These are phyloP conservation scores for Sugiyamaella neomexicana DNA, from an alignment of 1,139 yeast species.

Conservation along the genomic window DNA sequence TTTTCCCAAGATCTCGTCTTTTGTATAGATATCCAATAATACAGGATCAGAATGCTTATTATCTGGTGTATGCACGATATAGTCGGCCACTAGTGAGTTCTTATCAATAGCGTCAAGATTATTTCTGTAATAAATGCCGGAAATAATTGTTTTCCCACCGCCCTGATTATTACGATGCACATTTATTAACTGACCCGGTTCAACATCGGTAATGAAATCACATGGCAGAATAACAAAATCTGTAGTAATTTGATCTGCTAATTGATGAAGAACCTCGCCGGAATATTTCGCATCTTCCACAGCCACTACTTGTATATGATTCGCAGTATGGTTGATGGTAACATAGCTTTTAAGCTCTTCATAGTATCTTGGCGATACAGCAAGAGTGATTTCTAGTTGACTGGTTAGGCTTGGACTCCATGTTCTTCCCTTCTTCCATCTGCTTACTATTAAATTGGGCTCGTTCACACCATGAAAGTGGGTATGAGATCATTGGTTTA, in stretches of 20 bases:
- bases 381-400: slow-evolving; percentile 47
- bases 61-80: slow-evolving; percentile 54
- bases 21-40: slow-evolving; percentile 69
- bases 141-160: slow-evolving; percentile 60
- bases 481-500: slow-evolving; percentile 84
- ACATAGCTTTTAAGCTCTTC: slow-evolving; percentile 25
- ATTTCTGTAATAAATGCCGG: slow-evolving; percentile 68
- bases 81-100: slow-evolving; percentile 64
- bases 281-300: slow-evolving; percentile 34
- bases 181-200: slow-evolving; percentile 86
- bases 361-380: slow-evolving; percentile 40
- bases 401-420: neutral
- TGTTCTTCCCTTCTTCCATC: neutral
- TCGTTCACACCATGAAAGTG: slow-evolving; percentile 87
- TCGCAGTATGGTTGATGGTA: slow-evolving; percentile 20
- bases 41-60: slow-evolving; percentile 49
- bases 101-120: slow-evolving; percentile 73
- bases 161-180: slow-evolving; percentile 71
- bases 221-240: slow-evolving; percentile 85
- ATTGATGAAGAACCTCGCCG: slow-evolving; percentile 62
- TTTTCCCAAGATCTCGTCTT: slow-evolving; percentile 62
- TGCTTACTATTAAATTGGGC: slow-evolving; percentile 47
- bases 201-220: slow-evolving; percentile 87
- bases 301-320: slow-evolving; percentile 26
- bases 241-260: slow-evolving; percentile 46